Evolutionary conservation across 2,329 filamentous ascomycete genomes (phyloP), one percentile per base, ranked within the genome.

Genomic region (Xylariomycetidae sp.): DNA sequence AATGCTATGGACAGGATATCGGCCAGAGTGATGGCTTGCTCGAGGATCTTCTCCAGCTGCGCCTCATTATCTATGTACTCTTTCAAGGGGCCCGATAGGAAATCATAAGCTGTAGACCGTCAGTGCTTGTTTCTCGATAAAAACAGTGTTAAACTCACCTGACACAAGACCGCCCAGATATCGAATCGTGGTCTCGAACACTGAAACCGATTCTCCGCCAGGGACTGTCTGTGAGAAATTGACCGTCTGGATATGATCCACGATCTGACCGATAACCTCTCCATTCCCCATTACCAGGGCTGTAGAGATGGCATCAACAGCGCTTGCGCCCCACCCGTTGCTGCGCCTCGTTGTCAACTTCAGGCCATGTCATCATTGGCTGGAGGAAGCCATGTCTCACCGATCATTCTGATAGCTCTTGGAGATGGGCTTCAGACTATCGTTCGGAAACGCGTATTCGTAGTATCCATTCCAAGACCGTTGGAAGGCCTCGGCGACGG

Each of bases 101-200:
- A 69, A 53, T 87, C 83, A 48, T 85, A 82, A 4, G 70, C 75
- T 77, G 26, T 10, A 7, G 25, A 2, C 8, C 4, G 22, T n/a
- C 20, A 8, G n/a, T 23, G n/a, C n/a, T 23, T 8, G 20, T 8
- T 8, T 23, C 20, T 23, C n/a, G 20, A 8, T 23, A n/a, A 23
- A 23, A 23, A 23, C 20, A 23, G 20, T 23, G 8, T 14, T 18
- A 14, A 27, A 31, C 48, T 42, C 49, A 74, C 81, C 85, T 3
- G 88, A 85, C 7, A 95, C 54, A 49, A 95, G 69, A 12, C 88
- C 88, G 8, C 77, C 88, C 1, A 95, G 64, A 50, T 94, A 94
- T 17, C 88, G 80, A 51, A 95, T 94, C 1, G 86, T 95, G 0
- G 87, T 94, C 61, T 95, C 88, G 50, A 95, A 95, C 6, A 95